Percentiles rank a stretch among this genome's conserved stretches.
phyloP scores from a whole-genome alignment of 306 rosid genomes.

The Cyclanthera cordifolia region DNA sequence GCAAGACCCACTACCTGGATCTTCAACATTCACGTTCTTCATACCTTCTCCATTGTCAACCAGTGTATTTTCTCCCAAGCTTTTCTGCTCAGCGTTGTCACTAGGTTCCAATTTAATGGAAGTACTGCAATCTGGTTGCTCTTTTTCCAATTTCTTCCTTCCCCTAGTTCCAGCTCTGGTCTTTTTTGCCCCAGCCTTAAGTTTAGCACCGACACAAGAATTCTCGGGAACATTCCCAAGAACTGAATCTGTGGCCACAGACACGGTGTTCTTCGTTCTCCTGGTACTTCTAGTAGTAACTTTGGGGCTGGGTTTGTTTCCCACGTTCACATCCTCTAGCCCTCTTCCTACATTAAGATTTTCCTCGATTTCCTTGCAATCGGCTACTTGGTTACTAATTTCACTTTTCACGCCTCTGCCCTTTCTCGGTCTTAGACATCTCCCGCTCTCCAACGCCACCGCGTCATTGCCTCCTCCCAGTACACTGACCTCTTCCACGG shows the following conservation, averaged over 20 bases:
- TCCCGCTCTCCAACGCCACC: neutral
- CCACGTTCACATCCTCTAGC: constrained; percentile 2
- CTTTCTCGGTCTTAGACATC: constrained; percentile 20
- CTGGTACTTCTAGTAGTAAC: constrained; percentile 15
- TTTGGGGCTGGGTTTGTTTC: neutral
- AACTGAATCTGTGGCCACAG: neutral
- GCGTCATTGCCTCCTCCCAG: constrained; percentile 8
- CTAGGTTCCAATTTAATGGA: constrained; percentile 11
- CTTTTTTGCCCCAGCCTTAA: constrained; percentile 26
- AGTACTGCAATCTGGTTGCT: constrained; percentile 5
- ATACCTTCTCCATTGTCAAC: neutral
- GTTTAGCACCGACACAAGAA: constrained; percentile 17
- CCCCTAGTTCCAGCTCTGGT: constrained; percentile 19
- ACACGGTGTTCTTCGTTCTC: constrained; percentile 20
- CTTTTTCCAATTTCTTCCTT: constrained; percentile 22
- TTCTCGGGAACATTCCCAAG: constrained; percentile 16
- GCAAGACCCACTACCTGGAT: neutral
- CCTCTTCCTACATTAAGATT: neutral
- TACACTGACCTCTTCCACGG: constrained; percentile 1
- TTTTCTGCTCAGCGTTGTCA: constrained; percentile 2
- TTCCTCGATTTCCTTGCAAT: neutral
- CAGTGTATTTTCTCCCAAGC: neutral
- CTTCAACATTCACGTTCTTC: neutral
- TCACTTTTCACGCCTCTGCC: constrained; percentile 20
- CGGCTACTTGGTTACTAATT: constrained; percentile 3